Conservation (phyloP, 2,329 filamentous ascomycete genomes). For the Colletotrichum sp. region DNA sequence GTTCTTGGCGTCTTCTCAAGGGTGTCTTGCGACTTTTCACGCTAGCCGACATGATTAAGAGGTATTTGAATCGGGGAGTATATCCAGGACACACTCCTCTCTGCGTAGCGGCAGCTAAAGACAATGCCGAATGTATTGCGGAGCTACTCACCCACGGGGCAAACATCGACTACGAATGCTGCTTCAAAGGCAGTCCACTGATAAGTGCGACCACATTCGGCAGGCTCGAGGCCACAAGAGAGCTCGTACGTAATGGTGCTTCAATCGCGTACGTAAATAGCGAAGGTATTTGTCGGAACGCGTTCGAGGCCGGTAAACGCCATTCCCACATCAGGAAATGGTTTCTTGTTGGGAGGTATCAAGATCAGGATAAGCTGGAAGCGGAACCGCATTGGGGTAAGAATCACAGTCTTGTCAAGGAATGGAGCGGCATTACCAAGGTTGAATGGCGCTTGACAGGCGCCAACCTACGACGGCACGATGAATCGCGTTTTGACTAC, state of each 20-base stretch:
- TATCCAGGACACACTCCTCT: too few relatives aligned
- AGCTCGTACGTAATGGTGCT: background rate
- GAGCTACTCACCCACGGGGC: too few relatives aligned
- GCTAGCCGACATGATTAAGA: too few relatives aligned
- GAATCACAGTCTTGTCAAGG: rapidly evolving
- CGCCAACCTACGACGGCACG: rapidly evolving
- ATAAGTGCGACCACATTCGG: too few relatives aligned
- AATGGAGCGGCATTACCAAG: background rate
- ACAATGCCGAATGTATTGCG: too few relatives aligned
- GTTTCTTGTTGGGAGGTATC: background rate
- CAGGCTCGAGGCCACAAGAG: background rate
- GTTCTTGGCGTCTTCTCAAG: too few relatives aligned
- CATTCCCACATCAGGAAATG: background rate
- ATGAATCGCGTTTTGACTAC: background rate
- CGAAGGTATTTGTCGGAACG: background rate
- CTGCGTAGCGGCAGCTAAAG: too few relatives aligned
- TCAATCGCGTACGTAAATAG: background rate
- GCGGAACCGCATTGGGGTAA: background rate
- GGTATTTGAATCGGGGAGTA: too few relatives aligned
- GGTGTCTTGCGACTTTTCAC: too few relatives aligned
- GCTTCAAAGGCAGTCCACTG: background rate
- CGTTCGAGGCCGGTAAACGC: background rate
- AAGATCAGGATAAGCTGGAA: background rate
- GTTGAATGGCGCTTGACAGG: background rate
- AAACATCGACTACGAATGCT: too few relatives aligned